Base-by-base conservation (phyloP, 306 rosid genomes). In the Prunus padus region DNA sequence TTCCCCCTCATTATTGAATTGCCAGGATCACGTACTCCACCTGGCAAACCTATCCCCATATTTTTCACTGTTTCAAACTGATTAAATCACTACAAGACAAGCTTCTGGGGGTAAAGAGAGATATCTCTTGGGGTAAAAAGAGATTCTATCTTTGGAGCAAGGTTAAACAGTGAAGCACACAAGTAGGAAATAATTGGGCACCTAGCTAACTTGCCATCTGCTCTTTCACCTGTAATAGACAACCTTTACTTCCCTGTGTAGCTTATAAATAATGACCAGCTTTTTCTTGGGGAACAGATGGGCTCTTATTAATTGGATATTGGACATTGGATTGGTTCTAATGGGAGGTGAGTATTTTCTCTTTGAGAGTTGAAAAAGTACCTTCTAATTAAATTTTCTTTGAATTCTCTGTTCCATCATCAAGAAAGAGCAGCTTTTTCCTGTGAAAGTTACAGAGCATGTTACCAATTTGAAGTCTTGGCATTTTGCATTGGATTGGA, bases 41-140 rank as follows among this genome's bases (percentile, higher is more conserved):
- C 84, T 85, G 91, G 87, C 90, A 82, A 80, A 59, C 77, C 83
- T 67, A 56, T 72, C 89, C 55, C 89, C 88, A 71, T 62, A 75
- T 40, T 67, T 67, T 83, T 75, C 50, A 54, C 0, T n/a, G 33
- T 14, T 14, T 37, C 40, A 62, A 47, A 57, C 52, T 55, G 46
- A 65, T 69, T 76, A 78, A 80, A 57, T 78, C 76, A 71, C 87
- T 77, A 81, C 13, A 65, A 56, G 89, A 83, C 92, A 81, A 61
- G 78, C 16, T 70, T 64, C 55, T 33, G 72, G 77, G 40, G 70
- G 42, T 37, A 37, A 37, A 8, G 42, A 37, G 42, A 37, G 42
- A 37, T 8, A 37, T 37, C 42, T 37, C 42, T 1, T 0, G 42
- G 47, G 67, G 64, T 56, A 61, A 64, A 72, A 67, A 65, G 50